phyloP scores from a whole-genome alignment of 768 basidiomycete species.

The Tulasnella sp. region DNA sequence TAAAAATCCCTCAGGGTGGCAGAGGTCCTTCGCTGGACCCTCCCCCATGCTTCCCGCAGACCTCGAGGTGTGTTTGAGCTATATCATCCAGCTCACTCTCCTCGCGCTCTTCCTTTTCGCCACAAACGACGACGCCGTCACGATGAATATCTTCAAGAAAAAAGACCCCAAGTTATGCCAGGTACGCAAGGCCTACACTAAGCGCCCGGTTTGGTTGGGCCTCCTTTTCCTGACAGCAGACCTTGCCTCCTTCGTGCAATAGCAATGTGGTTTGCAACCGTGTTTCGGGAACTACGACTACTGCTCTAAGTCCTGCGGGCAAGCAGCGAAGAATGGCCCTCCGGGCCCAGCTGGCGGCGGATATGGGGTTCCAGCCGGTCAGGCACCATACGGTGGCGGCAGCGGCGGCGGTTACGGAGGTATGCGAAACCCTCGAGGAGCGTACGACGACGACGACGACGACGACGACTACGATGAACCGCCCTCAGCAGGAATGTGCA shows the following conservation, averaged over 20 bases:
- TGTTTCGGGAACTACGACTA: background rate
- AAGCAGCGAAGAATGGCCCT: background rate
- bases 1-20: background rate
- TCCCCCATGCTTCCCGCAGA: background rate
- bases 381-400: background rate
- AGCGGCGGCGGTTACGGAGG: background rate
- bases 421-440: background rate
- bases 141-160: background rate
- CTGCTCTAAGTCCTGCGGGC: constrained; percentile 6
- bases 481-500: background rate
- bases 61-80: background rate
- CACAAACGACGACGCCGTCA: background rate
- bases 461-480: background rate
- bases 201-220: background rate
- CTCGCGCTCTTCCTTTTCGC: background rate
- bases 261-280: constrained; percentile 6
- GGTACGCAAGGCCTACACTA: background rate
- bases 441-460: background rate
- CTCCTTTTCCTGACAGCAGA: background rate
- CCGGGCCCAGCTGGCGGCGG: background rate
- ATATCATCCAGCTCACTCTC: background rate
- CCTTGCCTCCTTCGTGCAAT: background rate
- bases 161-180: background rate
- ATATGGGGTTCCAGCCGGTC: background rate
- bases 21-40: background rate